phyloP scores from a whole-genome alignment of 495 filamentous ascomycete species.

The Chaetomium tenue region DNA sequence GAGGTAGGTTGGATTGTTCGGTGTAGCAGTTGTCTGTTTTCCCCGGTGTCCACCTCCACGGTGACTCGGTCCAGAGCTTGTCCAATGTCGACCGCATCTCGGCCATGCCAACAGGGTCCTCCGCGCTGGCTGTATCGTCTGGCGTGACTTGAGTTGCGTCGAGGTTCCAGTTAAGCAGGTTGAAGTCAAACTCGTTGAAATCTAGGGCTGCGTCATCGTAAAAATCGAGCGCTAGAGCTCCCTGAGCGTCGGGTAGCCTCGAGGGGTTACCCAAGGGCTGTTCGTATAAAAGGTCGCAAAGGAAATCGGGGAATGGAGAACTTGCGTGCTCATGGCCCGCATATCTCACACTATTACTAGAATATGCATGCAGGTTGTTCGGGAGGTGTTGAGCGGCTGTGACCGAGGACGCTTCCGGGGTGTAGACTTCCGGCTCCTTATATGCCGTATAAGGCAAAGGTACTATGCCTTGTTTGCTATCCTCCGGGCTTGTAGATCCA shows the following conservation, averaged over 20 bases:
- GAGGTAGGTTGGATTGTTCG: constrained; percentile 55
- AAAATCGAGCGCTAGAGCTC: constrained; percentile 44
- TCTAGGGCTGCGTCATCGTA: constrained; percentile 56
- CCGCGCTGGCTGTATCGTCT: constrained; percentile 30
- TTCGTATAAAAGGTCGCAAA: constrained; percentile 40
- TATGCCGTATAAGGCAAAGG: constrained; percentile 18
- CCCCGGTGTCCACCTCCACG: constrained; percentile 56
- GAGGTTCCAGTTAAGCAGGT: constrained; percentile 56
- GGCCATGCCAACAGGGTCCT: constrained; percentile 25
- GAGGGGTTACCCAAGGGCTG: constrained; percentile 28
- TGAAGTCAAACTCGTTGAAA: constrained; percentile 60
- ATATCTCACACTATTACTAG: constrained; percentile 15
- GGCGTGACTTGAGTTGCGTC: constrained; percentile 32
- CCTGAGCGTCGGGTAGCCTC: constrained; percentile 36
- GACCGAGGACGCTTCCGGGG: constrained; percentile 28
- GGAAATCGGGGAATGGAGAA: constrained; percentile 38
- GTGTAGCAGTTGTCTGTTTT: constrained; percentile 50
- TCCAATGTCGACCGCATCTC: constrained; percentile 36
- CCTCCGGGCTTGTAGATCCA: constrained; percentile 8
- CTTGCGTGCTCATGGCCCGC: constrained; percentile 27
- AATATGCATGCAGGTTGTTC: constrained; percentile 25
- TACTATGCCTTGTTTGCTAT: constrained; percentile 3
- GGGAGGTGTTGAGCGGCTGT: constrained; percentile 21
- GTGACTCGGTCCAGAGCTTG: constrained; percentile 46
- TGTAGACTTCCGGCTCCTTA: constrained; percentile 32